Evolutionary conservation across 345 rosid genomes (phyloP), one percentile per base, ranked within the genome.

Genomic region (Lumnitzera littorea): DNA sequence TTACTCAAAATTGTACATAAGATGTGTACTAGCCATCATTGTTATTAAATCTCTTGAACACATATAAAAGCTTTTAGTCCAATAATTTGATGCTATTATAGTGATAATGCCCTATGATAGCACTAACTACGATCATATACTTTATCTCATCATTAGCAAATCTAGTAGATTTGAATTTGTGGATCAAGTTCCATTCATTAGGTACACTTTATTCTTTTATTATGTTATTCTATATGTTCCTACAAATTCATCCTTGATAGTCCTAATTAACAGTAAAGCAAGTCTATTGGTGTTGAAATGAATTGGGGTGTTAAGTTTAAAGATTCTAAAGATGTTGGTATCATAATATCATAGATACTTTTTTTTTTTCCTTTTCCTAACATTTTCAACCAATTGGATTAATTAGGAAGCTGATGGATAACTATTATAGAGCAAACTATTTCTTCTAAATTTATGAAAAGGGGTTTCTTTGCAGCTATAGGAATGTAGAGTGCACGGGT

Each of bases 261-360:
- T 47, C 50, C 57, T 51, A 31, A 47, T 77, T 54, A 78, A 71
- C 82, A 91, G 96, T 96, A 87, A 77, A 81, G 82, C 70, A 92
- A 92, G 82, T 87, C 96, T 59, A 70, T 92, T 70, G 96, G 96
- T 14, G 98, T 96, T 62, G 96, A 92, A 74, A 96, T 89, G 57
- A 92, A 89, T 56, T 92, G 96, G 98, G 98, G 98, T 31, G 94
- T 92, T 63, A 78, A 96, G 73, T 92, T 89, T 65, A 87, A 69
- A 73, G 80, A 84, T 74, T 78, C 68, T 66, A 81, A 87, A 70
- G 85, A 92, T 74, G 98, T 91, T 3, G 57, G 91, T 78, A 62
- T 65, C 69, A 54, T 62, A 11, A 47, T 43, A 24, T 46, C 24
- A 24, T 72, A 23, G 49, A 55, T 64, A 46, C 49, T 5, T 69